Conservation (phyloP, 352 stramenopile genomes). For the Globisporangium nodosum region DNA sequence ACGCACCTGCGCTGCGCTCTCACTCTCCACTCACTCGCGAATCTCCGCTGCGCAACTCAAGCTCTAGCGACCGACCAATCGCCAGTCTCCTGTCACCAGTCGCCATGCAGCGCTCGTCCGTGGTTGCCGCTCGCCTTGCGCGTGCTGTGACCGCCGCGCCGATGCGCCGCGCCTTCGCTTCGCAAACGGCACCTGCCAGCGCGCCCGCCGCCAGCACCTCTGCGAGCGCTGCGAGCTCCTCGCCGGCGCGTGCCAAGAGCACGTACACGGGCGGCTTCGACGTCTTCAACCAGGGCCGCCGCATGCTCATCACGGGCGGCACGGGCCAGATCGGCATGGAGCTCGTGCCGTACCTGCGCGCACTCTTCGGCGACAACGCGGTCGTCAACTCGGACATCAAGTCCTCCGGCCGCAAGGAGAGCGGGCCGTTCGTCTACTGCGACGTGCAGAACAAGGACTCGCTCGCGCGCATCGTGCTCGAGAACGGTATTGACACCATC, state of each 20-base stretch:
- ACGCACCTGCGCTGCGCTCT: not conserved
- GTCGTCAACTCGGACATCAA: conserved; percentile 86
- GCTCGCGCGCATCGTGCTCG: conserved; percentile 78
- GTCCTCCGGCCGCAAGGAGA: conserved; percentile 41
- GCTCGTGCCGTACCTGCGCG: conserved; percentile 72
- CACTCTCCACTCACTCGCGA: not conserved
- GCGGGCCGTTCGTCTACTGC: conserved; percentile 69
- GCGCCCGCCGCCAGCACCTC: conserved; percentile 6
- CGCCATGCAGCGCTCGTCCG: no score
- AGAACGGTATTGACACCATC: conserved; percentile 86
- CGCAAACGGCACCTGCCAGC: conserved; percentile 6
- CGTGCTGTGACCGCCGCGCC: conserved; percentile 1
- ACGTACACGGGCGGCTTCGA: conserved; percentile 50
- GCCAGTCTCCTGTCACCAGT: no score
- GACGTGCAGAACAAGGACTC: conserved; percentile 71
- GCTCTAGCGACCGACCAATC: no score
- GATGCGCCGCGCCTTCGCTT: conserved; percentile 9
- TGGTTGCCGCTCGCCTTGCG: conserved; percentile 5
- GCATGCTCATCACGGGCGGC: conserved; percentile 75
- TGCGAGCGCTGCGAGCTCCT: not conserved
- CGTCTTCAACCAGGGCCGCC: conserved; percentile 41
- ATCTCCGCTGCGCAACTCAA: not conserved
- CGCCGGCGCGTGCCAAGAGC: conserved; percentile 18
- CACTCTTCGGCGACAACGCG: conserved; percentile 48
- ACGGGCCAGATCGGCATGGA: conserved; percentile 87